Evolutionary conservation across 2,329 filamentous ascomycete genomes (phyloP).

Genomic region (Aureobasidium sp.): DNA sequence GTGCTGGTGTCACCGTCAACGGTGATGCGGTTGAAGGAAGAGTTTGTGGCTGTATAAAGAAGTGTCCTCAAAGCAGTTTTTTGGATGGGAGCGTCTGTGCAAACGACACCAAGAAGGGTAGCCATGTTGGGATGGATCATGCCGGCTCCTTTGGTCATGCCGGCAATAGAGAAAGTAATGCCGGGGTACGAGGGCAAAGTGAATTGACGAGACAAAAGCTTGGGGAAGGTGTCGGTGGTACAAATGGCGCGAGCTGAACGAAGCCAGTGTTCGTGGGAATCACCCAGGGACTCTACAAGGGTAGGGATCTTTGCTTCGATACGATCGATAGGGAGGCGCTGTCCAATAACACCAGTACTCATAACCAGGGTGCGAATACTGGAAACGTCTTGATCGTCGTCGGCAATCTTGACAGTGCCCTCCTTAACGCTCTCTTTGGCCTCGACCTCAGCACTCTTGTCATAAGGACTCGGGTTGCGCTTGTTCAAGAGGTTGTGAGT

Average conservation of each 20-base stretch:
- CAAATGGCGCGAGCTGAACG: constrained; percentile 83
- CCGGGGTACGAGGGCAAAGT: constrained; percentile 71
- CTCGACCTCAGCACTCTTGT: neutral
- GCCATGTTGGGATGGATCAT: constrained; percentile 99
- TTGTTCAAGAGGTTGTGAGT: constrained; percentile 61
- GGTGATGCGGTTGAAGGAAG: constrained; percentile 93
- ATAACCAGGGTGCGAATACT: constrained; percentile 73
- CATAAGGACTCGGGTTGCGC: constrained; percentile 6
- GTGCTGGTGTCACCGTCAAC: constrained; percentile 97
- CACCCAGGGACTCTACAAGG: constrained; percentile 64
- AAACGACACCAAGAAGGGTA: constrained; percentile 83
- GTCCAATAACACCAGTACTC: constrained; percentile 97
- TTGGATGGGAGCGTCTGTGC: constrained; percentile 80
- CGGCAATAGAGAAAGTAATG: constrained; percentile 74
- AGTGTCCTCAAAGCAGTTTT: constrained; percentile 60
- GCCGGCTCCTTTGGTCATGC: constrained; percentile 95
- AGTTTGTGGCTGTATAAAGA: constrained; percentile 66
- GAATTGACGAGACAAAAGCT: constrained; percentile 81
- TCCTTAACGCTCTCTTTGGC: neutral
- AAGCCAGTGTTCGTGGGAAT: constrained; percentile 79
- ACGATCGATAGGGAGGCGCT: constrained; percentile 87
- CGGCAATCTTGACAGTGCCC: constrained; percentile 24
- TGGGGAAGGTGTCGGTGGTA: constrained; percentile 97
- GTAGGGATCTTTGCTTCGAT: constrained; percentile 77
- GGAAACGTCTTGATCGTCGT: constrained; percentile 36